These are phyloP conservation scores for Botryotinia convoluta DNA, from an alignment of 2,329 filamentous ascomycete species.

Conservation along the genomic window DNA sequence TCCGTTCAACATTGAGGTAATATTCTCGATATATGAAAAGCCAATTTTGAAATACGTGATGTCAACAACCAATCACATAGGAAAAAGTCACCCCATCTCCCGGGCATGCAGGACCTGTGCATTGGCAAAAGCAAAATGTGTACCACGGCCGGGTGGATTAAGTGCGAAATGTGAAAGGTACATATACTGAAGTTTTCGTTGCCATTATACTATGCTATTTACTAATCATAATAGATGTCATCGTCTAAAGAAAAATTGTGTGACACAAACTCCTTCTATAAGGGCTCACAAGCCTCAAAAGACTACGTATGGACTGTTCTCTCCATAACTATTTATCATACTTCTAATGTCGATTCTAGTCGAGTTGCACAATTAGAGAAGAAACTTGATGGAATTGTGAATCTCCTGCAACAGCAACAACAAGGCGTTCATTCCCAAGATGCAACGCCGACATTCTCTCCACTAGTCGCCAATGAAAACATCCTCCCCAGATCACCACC, in stretches of 20 bases:
- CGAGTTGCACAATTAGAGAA: conserved; percentile 15
- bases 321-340: not conserved
- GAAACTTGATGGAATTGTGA: conserved; percentile 18
- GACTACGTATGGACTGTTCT: conserved; percentile 9
- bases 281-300: conserved; percentile 3
- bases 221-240: conserved; percentile 7
- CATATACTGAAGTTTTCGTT: not conserved
- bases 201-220: not conserved
- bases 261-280: not conserved
- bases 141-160: not conserved
- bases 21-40: not conserved
- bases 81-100: not conserved
- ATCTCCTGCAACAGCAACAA: not conserved
- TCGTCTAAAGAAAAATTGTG: conserved; percentile 17
- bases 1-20: not conserved
- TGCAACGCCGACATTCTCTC: not conserved
- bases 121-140: conserved; percentile 17
- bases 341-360: not conserved
- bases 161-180: conserved; percentile 19
- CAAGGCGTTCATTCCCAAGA: not conserved
- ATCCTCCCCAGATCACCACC: not conserved
- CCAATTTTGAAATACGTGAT: not conserved
- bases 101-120: conserved; percentile 18
- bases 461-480: not conserved
- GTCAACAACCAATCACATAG: conserved; percentile 4